Conservation (phyloP, 768 basidiomycete genomes). For the Mycena rebaudengoi region DNA sequence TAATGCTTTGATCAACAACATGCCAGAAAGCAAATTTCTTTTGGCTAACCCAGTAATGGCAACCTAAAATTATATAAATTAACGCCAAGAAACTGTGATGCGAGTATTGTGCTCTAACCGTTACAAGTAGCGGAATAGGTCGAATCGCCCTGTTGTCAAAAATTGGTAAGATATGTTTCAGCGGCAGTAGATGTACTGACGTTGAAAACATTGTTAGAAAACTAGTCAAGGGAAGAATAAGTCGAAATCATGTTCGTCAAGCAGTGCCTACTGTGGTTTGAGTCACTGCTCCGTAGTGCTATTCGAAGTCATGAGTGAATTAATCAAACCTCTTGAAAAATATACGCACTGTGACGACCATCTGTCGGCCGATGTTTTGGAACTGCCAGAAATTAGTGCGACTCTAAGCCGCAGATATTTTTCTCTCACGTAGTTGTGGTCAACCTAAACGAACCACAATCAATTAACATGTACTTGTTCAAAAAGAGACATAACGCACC, state of each 20-base stretch:
- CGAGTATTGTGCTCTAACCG: too few species aligned
- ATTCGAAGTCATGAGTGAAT: not conserved
- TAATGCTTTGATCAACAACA: not conserved
- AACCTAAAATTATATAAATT: not conserved
- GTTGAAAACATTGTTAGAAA: conserved; percentile 36
- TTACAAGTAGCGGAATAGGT: conserved; percentile 34
- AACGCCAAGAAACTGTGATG: not conserved
- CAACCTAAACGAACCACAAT: conserved; percentile 2
- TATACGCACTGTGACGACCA: conserved; percentile 37
- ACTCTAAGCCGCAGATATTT: not conserved
- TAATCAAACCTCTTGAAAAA: too few species aligned
- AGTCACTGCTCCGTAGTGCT: conserved; percentile 31
- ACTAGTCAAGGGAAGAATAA: not conserved
- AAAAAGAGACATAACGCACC: too few species aligned
- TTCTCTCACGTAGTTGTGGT: conserved; percentile 6
- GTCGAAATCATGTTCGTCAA: not conserved
- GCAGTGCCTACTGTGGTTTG: conserved; percentile 27
- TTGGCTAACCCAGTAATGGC: conserved; percentile 9
- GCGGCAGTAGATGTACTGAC: not conserved
- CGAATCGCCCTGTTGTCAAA: conserved; percentile 8
- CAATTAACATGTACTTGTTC: too few species aligned
- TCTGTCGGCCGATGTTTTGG: conserved; percentile 35
- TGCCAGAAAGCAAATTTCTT: not conserved
- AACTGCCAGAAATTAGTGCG: conserved; percentile 10
- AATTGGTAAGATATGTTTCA: not conserved